Conservation (phyloP, 2,329 filamentous ascomycete species). For the Acephala macrosclerotiorum region DNA sequence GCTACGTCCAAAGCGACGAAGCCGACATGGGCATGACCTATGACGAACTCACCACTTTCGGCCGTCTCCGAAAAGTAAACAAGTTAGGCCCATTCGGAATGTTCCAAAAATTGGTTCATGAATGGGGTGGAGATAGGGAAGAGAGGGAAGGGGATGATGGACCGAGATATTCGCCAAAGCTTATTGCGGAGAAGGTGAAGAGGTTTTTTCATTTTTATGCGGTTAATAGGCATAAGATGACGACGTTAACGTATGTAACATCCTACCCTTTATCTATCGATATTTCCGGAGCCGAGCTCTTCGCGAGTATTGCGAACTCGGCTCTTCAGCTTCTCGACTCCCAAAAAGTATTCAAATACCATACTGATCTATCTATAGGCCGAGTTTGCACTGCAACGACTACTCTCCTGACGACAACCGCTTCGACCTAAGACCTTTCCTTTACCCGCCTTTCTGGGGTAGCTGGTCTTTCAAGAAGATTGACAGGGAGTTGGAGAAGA, state of each 20-base stretch:
- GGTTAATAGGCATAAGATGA: constrained; percentile 66
- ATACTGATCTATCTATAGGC: too few species aligned
- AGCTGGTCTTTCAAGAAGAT: constrained; percentile 4
- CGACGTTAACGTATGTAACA: constrained; percentile 36
- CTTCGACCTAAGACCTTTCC: constrained; percentile 50
- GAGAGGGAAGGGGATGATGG: not conserved
- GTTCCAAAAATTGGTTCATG: constrained; percentile 54
- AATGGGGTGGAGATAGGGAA: constrained; percentile 48
- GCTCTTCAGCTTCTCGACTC: too few species aligned
- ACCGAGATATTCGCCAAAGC: constrained; percentile 43
- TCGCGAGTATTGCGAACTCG: too few species aligned
- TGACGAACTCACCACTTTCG: constrained; percentile 49
- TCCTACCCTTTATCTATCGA: too few species aligned
- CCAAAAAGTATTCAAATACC: too few species aligned
- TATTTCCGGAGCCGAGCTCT: too few species aligned
- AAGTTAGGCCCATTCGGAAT: constrained; percentile 49
- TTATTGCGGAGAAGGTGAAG: constrained; percentile 56
- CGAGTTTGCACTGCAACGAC: constrained; percentile 43
- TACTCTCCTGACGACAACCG: constrained; percentile 66
- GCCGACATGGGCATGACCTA: constrained; percentile 62
- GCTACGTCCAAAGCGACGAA: constrained; percentile 59
- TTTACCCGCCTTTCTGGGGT: constrained; percentile 2
- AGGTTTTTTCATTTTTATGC: constrained; percentile 57
- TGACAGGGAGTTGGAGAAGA: not conserved
- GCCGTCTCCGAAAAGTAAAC: constrained; percentile 24